Conservation (phyloP, 2,329 filamentous ascomycete species). For the Talaromyces sp. region DNA sequence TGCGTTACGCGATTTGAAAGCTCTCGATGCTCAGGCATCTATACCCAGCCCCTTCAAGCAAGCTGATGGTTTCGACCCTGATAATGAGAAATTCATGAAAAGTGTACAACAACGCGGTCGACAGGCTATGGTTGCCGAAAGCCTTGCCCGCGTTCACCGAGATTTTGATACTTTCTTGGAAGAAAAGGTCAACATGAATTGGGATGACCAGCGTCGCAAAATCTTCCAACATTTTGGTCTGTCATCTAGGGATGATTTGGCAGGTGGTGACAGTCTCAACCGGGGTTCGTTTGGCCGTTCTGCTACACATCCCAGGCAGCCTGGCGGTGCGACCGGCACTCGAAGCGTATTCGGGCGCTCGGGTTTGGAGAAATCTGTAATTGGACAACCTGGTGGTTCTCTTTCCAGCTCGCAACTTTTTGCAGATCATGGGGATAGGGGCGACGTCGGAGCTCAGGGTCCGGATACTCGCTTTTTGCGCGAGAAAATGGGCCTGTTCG, state of each 20-base stretch:
- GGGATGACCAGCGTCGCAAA: slow-evolving; percentile 86
- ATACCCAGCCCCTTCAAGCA: slow-evolving; percentile 34
- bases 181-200: slow-evolving; percentile 91
- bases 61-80: slow-evolving; percentile 51
- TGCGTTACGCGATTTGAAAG: slow-evolving; percentile 81
- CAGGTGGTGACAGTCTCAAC: slow-evolving; percentile 39
- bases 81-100: slow-evolving; percentile 70
- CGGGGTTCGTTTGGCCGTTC: slow-evolving; percentile 53
- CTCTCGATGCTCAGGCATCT: slow-evolving; percentile 69
- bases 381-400: slow-evolving; percentile 69
- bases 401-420: slow-evolving; percentile 65
- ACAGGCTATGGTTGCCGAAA: slow-evolving; percentile 85
- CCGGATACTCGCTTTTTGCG: slow-evolving; percentile 73
- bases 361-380: slow-evolving; percentile 76
- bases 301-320: slow-evolving; percentile 38
- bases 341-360: slow-evolving; percentile 67
- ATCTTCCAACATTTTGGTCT: slow-evolving; percentile 98
- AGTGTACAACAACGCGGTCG: slow-evolving; percentile 89
- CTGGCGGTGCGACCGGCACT: slow-evolving; percentile 35
- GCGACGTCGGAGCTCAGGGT: slow-evolving; percentile 51
- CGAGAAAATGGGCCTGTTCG: slow-evolving; percentile 80
- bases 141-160: slow-evolving; percentile 80
- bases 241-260: slow-evolving; percentile 49
- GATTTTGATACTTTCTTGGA: slow-evolving; percentile 95
- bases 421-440: slow-evolving; percentile 63